A percentile compares a stretch with the other conserved stretches of the same genome.
Evolutionary conservation across 768 basidiomycete species (phyloP).

Genomic region (Antrodiella citrinella): DNA sequence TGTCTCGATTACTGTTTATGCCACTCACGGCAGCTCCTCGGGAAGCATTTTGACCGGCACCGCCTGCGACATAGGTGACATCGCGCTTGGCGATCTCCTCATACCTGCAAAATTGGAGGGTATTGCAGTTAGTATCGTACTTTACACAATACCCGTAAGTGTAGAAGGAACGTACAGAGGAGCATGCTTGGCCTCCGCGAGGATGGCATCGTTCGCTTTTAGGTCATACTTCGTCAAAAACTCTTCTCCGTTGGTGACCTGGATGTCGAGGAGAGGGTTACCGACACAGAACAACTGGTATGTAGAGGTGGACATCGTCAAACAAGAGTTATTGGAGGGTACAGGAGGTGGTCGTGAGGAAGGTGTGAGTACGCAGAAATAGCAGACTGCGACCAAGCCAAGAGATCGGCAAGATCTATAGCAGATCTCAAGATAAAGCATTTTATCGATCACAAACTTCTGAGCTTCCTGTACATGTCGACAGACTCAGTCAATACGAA

Average conservation of each 20-base stretch:
- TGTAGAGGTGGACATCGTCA: conserved; percentile 33
- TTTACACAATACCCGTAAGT: not conserved
- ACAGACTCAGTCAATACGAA: too few relatives aligned
- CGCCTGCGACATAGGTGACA: conserved; percentile 91
- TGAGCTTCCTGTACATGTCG: too few relatives aligned
- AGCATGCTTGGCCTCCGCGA: conserved; percentile 83
- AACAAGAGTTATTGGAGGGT: not conserved
- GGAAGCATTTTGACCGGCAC: conserved; percentile 94
- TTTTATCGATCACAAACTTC: too few relatives aligned
- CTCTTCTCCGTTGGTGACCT: conserved; percentile 78
- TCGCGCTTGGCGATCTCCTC: conserved; percentile 75
- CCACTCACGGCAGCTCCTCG: conserved; percentile 85
- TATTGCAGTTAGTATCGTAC: not conserved
- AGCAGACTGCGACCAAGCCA: too few relatives aligned
- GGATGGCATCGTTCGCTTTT: conserved; percentile 92
- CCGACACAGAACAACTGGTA: conserved; percentile 84
- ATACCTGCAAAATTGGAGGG: conserved; percentile 49
- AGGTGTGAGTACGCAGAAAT: too few relatives aligned
- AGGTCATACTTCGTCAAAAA: conserved; percentile 86
- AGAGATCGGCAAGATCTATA: too few relatives aligned
- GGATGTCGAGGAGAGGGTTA: conserved; percentile 95
- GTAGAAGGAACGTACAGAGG: conserved; percentile 70
- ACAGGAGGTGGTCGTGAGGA: not conserved
- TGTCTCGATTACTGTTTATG: not conserved
- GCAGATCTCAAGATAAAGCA: too few relatives aligned